Percentiles rank a stretch among this genome's conserved stretches.
Evolutionary conservation across 2,329 filamentous ascomycete species (phyloP).

Genomic region (Waltergamsia citrina): DNA sequence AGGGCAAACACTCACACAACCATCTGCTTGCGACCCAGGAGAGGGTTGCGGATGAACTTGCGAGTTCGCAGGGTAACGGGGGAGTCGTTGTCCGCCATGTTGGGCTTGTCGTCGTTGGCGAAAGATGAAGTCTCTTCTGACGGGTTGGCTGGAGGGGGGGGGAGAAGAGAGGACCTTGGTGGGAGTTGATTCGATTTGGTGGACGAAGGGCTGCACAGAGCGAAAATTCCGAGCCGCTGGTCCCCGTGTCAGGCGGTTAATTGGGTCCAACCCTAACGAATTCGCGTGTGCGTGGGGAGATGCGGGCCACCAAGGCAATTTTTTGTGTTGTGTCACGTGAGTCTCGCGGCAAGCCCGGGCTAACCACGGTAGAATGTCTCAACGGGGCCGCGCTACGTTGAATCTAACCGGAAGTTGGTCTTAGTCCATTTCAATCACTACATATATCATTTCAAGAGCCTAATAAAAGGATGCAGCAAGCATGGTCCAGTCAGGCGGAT

Average conservation of each 20-base stretch:
- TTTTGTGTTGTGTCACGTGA: constrained; percentile 2
- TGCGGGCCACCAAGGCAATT: constrained; percentile 1
- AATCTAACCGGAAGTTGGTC: not conserved
- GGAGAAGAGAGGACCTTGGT: constrained; percentile 5
- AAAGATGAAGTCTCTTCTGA: constrained; percentile 18
- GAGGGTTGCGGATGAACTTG: constrained; percentile 99
- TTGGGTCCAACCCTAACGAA: constrained; percentile 36
- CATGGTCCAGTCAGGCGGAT: constrained; percentile 14
- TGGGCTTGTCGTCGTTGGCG: constrained; percentile 46
- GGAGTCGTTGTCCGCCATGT: constrained; percentile 78
- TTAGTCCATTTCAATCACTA: not conserved
- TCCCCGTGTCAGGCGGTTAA: constrained; percentile 23
- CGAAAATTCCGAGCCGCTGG: constrained; percentile 25
- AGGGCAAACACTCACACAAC: constrained; percentile 73
- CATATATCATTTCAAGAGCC: not conserved
- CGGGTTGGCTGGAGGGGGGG: constrained; percentile 19
- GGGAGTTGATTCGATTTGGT: constrained; percentile 4
- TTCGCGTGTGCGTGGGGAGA: constrained; percentile 7
- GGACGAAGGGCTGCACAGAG: constrained; percentile 9
- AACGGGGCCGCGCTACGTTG: not conserved
- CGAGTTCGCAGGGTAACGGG: constrained; percentile 87
- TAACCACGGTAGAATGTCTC: too few relatives aligned
- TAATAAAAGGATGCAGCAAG: not conserved
- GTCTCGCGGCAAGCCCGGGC: too few relatives aligned
- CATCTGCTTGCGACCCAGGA: constrained; percentile 98